Conservation (phyloP, 2,329 filamentous ascomycete genomes). For the Fusarium sp. region DNA sequence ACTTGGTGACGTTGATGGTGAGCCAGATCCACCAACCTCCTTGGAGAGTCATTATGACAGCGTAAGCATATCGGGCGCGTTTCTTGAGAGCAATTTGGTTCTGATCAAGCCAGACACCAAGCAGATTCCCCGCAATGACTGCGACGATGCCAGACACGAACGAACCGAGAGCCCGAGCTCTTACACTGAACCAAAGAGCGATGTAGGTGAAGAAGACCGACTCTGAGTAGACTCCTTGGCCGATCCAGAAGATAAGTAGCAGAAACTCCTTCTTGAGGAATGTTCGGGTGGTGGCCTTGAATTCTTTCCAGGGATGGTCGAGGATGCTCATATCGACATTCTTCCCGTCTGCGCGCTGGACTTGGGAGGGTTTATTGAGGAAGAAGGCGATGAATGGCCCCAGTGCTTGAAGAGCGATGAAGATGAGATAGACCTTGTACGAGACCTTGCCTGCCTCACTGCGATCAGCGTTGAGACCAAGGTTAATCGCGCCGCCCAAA, state of each 20-base stretch:
- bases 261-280: slow-evolving; percentile 69
- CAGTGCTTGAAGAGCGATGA: slow-evolving; percentile 71
- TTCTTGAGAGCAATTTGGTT: slow-evolving; percentile 59
- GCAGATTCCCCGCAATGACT: slow-evolving; percentile 67
- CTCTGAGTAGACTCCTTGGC: slow-evolving; percentile 71
- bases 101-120: slow-evolving; percentile 69
- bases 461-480: slow-evolving; percentile 67
- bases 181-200: slow-evolving; percentile 71
- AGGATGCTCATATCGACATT: slow-evolving; percentile 65
- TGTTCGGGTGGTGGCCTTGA: slow-evolving; percentile 64
- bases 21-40: slow-evolving; percentile 77
- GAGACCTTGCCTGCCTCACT: slow-evolving; percentile 68
- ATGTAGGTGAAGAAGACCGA: slow-evolving; percentile 61
- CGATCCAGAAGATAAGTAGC: slow-evolving; percentile 69
- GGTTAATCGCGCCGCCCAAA: slow-evolving; percentile 72
- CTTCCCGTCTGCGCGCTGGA: slow-evolving; percentile 70
- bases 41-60: slow-evolving; percentile 61
- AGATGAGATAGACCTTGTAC: slow-evolving; percentile 71
- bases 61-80: slow-evolving; percentile 63
- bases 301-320: slow-evolving; percentile 62
- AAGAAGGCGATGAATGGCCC: slow-evolving; percentile 69
- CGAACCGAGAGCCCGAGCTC: slow-evolving; percentile 67
- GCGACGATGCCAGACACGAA: slow-evolving; percentile 74
- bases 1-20: slow-evolving; percentile 69
- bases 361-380: slow-evolving; percentile 64